phyloP scores from a whole-genome alignment of 176 grass and related monocot species.

The Avena sativa region DNA sequence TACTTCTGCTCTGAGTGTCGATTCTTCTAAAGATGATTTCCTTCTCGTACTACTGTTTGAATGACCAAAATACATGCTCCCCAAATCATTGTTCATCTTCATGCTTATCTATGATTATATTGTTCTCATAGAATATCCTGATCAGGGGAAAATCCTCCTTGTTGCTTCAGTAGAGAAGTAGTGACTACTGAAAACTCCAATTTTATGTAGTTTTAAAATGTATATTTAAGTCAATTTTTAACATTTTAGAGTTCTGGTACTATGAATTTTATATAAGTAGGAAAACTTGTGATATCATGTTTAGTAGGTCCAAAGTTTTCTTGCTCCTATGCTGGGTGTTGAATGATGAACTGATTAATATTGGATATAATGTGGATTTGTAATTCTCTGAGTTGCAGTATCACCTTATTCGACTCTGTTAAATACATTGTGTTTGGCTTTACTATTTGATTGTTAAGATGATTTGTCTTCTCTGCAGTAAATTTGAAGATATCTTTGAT shows the following conservation, averaged over 20 bases:
- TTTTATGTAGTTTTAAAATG: background rate
- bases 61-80: constrained; percentile 16
- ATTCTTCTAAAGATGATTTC: constrained; percentile 1
- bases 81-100: background rate
- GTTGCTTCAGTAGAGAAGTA: background rate
- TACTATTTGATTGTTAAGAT: background rate
- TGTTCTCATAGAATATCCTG: background rate
- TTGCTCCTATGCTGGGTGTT: background rate
- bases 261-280: constrained; percentile 16
- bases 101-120: constrained; percentile 5
- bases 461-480: constrained; percentile 52
- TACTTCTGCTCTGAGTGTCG: background rate
- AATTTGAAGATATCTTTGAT: constrained; percentile 85
- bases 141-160: background rate
- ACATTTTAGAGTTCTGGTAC: background rate
- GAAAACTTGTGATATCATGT: background rate
- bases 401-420: constrained; percentile 16
- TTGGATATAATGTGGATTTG: background rate
- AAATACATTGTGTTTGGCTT: background rate
- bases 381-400: constrained; percentile 4
- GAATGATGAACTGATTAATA: background rate
- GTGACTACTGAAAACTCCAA: background rate
- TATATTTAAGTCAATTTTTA: background rate
- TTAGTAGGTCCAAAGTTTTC: constrained; percentile 21
- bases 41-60: background rate